Base-by-base conservation (phyloP, 257 asterid species). In the Solanum chiquidenum region DNA sequence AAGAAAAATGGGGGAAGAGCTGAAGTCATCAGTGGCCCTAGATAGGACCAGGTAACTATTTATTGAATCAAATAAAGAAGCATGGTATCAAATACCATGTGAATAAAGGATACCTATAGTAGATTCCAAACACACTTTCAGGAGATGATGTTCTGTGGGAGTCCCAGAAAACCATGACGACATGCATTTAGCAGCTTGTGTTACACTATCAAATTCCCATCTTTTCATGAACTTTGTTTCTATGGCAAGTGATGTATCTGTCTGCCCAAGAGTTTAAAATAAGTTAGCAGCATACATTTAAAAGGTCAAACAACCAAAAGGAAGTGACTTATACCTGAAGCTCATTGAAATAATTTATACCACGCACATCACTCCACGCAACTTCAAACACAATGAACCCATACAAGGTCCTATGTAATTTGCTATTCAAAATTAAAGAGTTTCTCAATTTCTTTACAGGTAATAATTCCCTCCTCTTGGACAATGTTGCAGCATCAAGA, bases 381-480 rank as follows among this genome's bases (percentile, higher is more conserved):
- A 96, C 95, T 95, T 97, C 98, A 90, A 97, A 97, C 86, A 96
- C 97, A 86, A 97, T 96, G 91, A 97, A 97, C 58, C 99, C 99
- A 72, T 95, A 93, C 92, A 97, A 90, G 77, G 98, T 95, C 89
- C 98, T 93, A 83, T 94, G 98, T 93, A 97, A 90, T 89, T 95
- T 93, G 94, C 95, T 97, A 92, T 93, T 95, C 38, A 92, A 90
- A 87, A 95, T 89, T 91, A 97, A 88, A 66, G 98, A 92, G 86
- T 91, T 94, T 79, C 95, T 90, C 90, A 95, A 94, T 91, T 95
- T 95, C 94, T 96, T 90, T 85, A 97, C 98, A 79, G 99, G 99
- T 77, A 94, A 90, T 92, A 96, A 90, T 89, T 98, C 98, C 93
- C 96, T 95, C 94, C 94, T 93, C 92, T 87, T 93, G 35, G 99